Base-by-base conservation (phyloP, 768 basidiomycete genomes). In the Lyophyllum semitale region DNA sequence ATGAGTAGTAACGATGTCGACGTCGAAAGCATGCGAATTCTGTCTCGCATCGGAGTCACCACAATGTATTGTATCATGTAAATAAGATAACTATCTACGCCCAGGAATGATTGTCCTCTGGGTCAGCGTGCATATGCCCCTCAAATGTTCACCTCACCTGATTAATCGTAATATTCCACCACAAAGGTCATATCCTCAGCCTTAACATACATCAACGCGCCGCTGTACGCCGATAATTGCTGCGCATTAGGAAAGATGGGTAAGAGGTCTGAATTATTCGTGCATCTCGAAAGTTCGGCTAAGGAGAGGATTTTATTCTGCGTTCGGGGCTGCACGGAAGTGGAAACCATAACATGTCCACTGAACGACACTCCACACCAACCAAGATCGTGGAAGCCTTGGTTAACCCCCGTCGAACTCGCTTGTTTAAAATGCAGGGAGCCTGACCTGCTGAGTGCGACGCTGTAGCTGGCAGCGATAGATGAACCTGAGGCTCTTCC, bases 361-460 rank as follows among this genome's bases (percentile, higher is more conserved):
- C 48, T 51, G 29, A 51, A 56, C 20, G 55, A 56, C 18, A 40
- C 15, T 25, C 55, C 55, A 40, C 32, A 45, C 35, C 49, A 51
- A 15, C 33, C 48, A 13, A 56, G 12, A 17, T 32, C 25, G 3
- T 23, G 33, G 23, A 51, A 51, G 12, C 55, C 55, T 4, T 41
- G 42, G 17, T 46, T 20, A 4, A 55, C 22, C 5, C 50, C n/a
- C 25, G n/a, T 22, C 13, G 15, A 41, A 17, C 29, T 25, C 33
- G 22, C 37, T 18, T 26, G 23, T 4, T 35, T 17, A 23, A 50
- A 35, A 18, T 20, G 8, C 30, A 45, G 17, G 1, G 9, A 8
- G 9, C 7, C 25, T 22, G 25, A 11, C 20, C 43, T 17, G 15
- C 23, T 22, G 22, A 51, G 33, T 11, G 13, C 15, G 26, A 51